A percentile compares a stretch with the other conserved stretches of the same genome.
These are phyloP conservation scores for Tephrocybe sp. DNA, from an alignment of 768 basidiomycete genomes.

Conservation along the genomic window DNA sequence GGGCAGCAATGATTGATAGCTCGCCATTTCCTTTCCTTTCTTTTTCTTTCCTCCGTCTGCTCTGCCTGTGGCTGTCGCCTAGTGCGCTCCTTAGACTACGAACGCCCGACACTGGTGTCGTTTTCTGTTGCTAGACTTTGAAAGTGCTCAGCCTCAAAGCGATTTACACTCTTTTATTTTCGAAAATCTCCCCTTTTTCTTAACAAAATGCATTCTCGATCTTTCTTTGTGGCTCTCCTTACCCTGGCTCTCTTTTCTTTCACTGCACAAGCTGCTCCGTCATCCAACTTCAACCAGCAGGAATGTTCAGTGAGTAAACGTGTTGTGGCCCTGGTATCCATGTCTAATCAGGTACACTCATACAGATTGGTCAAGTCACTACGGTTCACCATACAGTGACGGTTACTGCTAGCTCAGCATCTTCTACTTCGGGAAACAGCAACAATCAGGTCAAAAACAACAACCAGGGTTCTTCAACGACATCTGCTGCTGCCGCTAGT, in stretches of 20 bases:
- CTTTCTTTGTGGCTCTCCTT: slow-evolving; percentile 36
- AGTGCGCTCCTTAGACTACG: slow-evolving; percentile 40
- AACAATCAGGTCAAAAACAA: slow-evolving; percentile 11
- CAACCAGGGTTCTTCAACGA: not conserved
- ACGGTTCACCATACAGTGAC: slow-evolving; percentile 32
- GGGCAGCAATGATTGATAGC: slow-evolving; percentile 4
- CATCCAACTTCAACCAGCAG: slow-evolving; percentile 14
- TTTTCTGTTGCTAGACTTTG: slow-evolving; percentile 33
- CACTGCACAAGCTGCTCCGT: slow-evolving; percentile 29
- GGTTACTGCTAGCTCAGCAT: slow-evolving; percentile 28
- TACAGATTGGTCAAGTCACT: slow-evolving; percentile 15
- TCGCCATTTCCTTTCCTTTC: slow-evolving; percentile 7
- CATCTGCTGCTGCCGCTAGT: not conserved
- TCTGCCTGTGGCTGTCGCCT: slow-evolving; percentile 34
- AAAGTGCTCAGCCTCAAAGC: slow-evolving; percentile 27
- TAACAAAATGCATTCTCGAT: slow-evolving; percentile 40
- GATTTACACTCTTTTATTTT: slow-evolving; percentile 26
- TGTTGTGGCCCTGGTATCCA: not conserved
- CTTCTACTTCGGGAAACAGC: slow-evolving; percentile 12
- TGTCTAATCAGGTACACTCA: slow-evolving; percentile 5
- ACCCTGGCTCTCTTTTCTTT: slow-evolving; percentile 34
- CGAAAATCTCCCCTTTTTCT: slow-evolving; percentile 17
- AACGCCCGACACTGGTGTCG: slow-evolving; percentile 56
- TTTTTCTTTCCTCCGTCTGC: slow-evolving; percentile 12
- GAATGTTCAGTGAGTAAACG: slow-evolving; percentile 19